phyloP scores from a whole-genome alignment of 345 rosid species.

The Ceriops tagal region DNA sequence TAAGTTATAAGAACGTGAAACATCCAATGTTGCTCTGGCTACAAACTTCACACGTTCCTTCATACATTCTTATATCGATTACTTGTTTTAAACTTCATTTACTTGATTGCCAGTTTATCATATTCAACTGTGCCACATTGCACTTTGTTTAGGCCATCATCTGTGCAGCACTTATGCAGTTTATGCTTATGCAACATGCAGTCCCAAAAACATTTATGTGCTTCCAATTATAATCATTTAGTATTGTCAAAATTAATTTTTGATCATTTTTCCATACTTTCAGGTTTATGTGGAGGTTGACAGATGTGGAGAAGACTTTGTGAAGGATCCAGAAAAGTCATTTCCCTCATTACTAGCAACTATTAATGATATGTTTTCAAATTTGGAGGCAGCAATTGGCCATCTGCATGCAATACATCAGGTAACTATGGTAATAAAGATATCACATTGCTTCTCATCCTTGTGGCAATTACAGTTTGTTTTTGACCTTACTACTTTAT shows the following conservation, averaged over 20 bases:
- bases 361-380: conserved; percentile 49
- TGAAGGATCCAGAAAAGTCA: conserved; percentile 60
- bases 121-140: no score
- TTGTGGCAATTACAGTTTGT: not conserved
- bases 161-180: no score
- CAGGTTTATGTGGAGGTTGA: conserved; percentile 79
- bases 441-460: not conserved
- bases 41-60: not conserved
- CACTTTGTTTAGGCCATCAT: no score
- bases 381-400: conserved; percentile 64
- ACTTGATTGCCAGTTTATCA: no score
- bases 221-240: not conserved
- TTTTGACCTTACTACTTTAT: not conserved
- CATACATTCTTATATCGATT: not conserved
- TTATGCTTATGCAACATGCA: no score
- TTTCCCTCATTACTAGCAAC: conserved; percentile 47
- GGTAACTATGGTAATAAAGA: conserved; percentile 32
- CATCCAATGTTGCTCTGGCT: not conserved
- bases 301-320: conserved; percentile 59
- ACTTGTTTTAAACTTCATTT: no score
- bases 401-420: conserved; percentile 54
- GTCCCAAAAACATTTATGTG: not conserved
- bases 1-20: not conserved
- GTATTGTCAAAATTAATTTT: not conserved
- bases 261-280: conserved; percentile 10